These are phyloP conservation scores for Monilinia fructigena DNA, from an alignment of 2,329 filamentous ascomycete species.

Conservation along the genomic window DNA sequence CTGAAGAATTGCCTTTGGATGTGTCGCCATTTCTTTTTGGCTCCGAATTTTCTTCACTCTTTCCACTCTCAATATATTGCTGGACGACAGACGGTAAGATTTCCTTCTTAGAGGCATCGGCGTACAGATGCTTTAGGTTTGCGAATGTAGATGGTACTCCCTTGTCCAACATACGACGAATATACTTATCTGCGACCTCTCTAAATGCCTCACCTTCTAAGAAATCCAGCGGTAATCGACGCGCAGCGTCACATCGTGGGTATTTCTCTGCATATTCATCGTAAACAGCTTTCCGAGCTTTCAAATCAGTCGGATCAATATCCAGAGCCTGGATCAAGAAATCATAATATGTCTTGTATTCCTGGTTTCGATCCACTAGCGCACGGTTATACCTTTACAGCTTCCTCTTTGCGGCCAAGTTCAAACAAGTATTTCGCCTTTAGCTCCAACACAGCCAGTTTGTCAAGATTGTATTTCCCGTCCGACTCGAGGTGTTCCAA, in stretches of 20 bases:
- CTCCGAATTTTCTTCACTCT: slow-evolving; percentile 47
- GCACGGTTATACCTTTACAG: slow-evolving; percentile 78
- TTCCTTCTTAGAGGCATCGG: slow-evolving; percentile 73
- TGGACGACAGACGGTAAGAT: slow-evolving; percentile 73
- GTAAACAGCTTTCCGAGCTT: slow-evolving; percentile 71
- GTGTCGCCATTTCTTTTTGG: slow-evolving; percentile 46
- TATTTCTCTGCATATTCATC: slow-evolving; percentile 78
- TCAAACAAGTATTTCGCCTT: slow-evolving; percentile 80
- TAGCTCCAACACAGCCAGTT: slow-evolving; percentile 79
- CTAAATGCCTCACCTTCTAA: slow-evolving; percentile 78
- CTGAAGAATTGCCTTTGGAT: slow-evolving; percentile 70
- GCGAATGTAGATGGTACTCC: slow-evolving; percentile 95
- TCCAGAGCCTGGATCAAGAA: slow-evolving; percentile 69
- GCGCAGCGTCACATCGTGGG: slow-evolving; percentile 79
- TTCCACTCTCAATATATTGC: slow-evolving; percentile 66
- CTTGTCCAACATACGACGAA: slow-evolving; percentile 82
- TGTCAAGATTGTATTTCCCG: slow-evolving; percentile 76
- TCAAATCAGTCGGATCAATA: slow-evolving; percentile 58
- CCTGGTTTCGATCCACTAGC: slow-evolving; percentile 81
- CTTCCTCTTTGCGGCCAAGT: slow-evolving; percentile 75
- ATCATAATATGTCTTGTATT: slow-evolving; percentile 83
- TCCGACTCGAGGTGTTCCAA: slow-evolving; percentile 80
- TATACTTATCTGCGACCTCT: slow-evolving; percentile 72
- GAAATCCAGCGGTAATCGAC: slow-evolving; percentile 86
- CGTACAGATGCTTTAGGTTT: slow-evolving; percentile 92